Conservation (phyloP, 2,329 filamentous ascomycete genomes). For the Pseudopyricularia cyperi region DNA sequence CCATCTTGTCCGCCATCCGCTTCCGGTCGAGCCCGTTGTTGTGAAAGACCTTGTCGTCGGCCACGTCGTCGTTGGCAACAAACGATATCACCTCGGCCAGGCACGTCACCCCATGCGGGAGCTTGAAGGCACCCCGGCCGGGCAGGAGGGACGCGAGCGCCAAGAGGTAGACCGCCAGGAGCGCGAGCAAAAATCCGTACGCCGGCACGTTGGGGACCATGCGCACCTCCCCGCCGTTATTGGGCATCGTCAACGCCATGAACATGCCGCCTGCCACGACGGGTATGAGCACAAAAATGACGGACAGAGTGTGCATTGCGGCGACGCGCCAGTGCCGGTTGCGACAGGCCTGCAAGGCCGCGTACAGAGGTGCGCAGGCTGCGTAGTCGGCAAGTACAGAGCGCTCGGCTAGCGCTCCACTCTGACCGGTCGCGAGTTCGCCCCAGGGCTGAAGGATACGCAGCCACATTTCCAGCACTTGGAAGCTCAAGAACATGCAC, state of each 20-base stretch:
- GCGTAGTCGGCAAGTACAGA: conserved; percentile 61
- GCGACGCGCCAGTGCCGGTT: conserved; percentile 56
- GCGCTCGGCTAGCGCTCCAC: conserved; percentile 47
- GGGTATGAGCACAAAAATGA: conserved; percentile 49
- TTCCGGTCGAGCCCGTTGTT: conserved; percentile 30
- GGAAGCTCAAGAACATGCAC: conserved; percentile 52
- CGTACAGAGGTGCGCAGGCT: conserved; percentile 49
- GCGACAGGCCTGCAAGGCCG: conserved; percentile 40
- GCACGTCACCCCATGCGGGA: conserved; percentile 61
- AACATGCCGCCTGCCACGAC: conserved; percentile 58
- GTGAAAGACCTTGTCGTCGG: conserved; percentile 60
- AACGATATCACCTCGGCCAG: conserved; percentile 70
- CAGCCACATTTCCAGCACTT: conserved; percentile 51
- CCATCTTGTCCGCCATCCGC: conserved; percentile 57
- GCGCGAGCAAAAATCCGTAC: conserved; percentile 58
- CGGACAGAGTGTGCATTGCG: conserved; percentile 42
- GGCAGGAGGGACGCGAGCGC: conserved; percentile 44
- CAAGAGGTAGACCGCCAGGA: conserved; percentile 58
- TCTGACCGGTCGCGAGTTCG: conserved; percentile 34
- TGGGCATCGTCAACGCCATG: conserved; percentile 52
- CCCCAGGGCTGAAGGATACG: conserved; percentile 59
- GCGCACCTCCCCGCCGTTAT: conserved; percentile 30
- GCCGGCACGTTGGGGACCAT: conserved; percentile 65
- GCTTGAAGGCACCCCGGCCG: conserved; percentile 42
- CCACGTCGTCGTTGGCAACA: conserved; percentile 57